These are phyloP conservation scores for Ceratocystis variospora DNA, from an alignment of 2,329 filamentous ascomycete species.

Conservation along the genomic window DNA sequence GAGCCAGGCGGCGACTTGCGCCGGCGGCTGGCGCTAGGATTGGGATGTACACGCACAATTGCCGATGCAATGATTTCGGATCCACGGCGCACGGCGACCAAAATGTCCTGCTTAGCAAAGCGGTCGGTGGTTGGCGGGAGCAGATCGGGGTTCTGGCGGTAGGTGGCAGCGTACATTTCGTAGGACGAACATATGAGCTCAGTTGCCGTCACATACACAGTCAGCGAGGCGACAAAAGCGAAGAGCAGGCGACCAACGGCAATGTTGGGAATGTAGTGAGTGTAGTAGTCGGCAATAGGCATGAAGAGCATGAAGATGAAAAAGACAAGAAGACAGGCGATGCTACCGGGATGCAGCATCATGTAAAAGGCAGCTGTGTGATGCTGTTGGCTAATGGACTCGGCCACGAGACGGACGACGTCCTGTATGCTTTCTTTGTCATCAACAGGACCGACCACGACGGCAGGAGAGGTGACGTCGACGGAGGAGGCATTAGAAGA, in stretches of 20 bases:
- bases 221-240: constrained; percentile 45
- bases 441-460: constrained; percentile 44
- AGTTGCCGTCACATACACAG: constrained; percentile 48
- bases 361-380: constrained; percentile 51
- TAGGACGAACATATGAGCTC: constrained; percentile 50
- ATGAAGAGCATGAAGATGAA: constrained; percentile 32
- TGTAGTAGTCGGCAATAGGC: constrained; percentile 28
- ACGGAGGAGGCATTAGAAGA: constrained; percentile 31
- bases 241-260: constrained; percentile 43
- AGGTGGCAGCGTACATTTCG: constrained; percentile 45
- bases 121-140: constrained; percentile 21
- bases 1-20: constrained; percentile 31
- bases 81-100: constrained; percentile 44
- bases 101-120: constrained; percentile 34
- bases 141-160: constrained; percentile 49
- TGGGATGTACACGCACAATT: constrained; percentile 38
- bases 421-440: constrained; percentile 45
- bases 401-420: constrained; percentile 59
- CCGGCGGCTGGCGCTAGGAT: constrained; percentile 10
- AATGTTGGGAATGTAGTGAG: constrained; percentile 22
- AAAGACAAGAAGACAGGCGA: constrained; percentile 32
- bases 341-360: constrained; percentile 45
- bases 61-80: constrained; percentile 54
- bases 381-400: constrained; percentile 71
- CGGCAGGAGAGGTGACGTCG: constrained; percentile 33